Base-by-base conservation (phyloP, 1,284 basidiomycete species). In the Rhizopogon parksii region DNA sequence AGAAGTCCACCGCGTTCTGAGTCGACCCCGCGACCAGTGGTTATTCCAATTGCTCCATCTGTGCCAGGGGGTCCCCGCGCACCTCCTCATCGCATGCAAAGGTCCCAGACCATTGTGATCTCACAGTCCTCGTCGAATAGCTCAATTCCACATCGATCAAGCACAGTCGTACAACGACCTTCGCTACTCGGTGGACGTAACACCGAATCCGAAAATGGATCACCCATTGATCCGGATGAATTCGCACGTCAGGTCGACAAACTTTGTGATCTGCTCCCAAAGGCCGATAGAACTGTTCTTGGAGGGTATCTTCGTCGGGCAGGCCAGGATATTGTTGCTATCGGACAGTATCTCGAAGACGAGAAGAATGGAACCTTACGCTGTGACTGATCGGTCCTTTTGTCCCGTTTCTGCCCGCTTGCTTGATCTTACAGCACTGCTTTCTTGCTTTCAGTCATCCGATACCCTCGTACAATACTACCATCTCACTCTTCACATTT, bases 281-380 rank as follows among this genome's bases (percentile, higher is more conserved):
- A 88, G 60, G 89, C 85, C 21, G 83, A 92, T 54, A 77, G 79
- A 47, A 68, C 68, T 7, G 71, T 90, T 3, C 73, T 93, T 27
- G 81, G 83, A 53, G 77, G 78, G 6, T 94, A 94, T 68, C 67
- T 93, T 47, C 75, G 76, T 27, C 76, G 83, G 21, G 73, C 87
- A 12, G 86, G 89, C 6, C 83, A 88, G 60, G 86, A 90, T 65
- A 85, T 91, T 51, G 69, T 86, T 40, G 91, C 91, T 6, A 89
- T 94, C 60, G 87, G 89, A 17, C 85, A 88, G 60, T 94, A 91
- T 66, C 71, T 94, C 27, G 90, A 92, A 58, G 91, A 94, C 59
- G 88, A 92, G 66, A 86, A 85, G 72, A 85, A 83, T 59, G 88
- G 87, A 19, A 76, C 71, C 17, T 64, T 89, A 40, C 75, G 74